Evolutionary conservation across 2,329 filamentous ascomycete genomes (phyloP).

Genomic region (Fusarium sublunatum): DNA sequence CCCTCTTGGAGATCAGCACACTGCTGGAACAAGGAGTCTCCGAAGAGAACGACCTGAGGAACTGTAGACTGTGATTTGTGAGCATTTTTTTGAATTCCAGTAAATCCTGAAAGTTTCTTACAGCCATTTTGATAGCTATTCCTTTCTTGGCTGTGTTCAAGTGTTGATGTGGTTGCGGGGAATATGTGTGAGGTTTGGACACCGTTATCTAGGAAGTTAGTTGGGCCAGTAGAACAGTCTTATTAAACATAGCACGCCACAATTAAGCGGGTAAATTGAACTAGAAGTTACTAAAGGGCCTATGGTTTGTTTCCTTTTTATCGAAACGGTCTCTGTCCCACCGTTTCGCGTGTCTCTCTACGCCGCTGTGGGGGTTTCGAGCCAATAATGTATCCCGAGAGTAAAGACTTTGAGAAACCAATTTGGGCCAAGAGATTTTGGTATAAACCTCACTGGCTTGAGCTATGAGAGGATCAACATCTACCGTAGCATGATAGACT

Average conservation of each 20-base stretch:
- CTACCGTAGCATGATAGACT: too few relatives aligned
- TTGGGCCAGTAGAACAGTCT: conserved; percentile 1
- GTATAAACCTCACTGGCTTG: not conserved
- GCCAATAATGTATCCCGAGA: conserved; percentile 34
- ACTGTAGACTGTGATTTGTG: conserved; percentile 60
- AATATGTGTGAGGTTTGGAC: conserved; percentile 1
- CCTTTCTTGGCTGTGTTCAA: not conserved
- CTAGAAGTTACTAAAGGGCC: conserved; percentile 7
- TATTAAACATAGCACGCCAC: conserved; percentile 1
- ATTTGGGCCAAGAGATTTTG: conserved; percentile 16
- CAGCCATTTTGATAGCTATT: conserved; percentile 33
- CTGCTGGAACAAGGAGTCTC: conserved; percentile 87
- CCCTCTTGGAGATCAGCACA: conserved; percentile 70
- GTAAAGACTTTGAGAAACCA: conserved; percentile 1
- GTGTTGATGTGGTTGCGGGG: conserved; percentile 6
- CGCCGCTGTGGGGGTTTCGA: conserved; percentile 37
- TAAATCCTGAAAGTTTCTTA: conserved; percentile 22
- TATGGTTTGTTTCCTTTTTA: conserved; percentile 24
- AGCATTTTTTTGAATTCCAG: conserved; percentile 2
- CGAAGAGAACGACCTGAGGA: conserved; percentile 84
- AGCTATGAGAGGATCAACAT: too few relatives aligned
- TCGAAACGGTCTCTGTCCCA: conserved; percentile 25
- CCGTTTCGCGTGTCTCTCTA: conserved; percentile 22
- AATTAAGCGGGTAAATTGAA: conserved; percentile 24
- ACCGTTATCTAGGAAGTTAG: not conserved